Evolutionary conservation across 1,284 basidiomycete genomes (phyloP).

Genomic region (Meripilus lineatus): DNA sequence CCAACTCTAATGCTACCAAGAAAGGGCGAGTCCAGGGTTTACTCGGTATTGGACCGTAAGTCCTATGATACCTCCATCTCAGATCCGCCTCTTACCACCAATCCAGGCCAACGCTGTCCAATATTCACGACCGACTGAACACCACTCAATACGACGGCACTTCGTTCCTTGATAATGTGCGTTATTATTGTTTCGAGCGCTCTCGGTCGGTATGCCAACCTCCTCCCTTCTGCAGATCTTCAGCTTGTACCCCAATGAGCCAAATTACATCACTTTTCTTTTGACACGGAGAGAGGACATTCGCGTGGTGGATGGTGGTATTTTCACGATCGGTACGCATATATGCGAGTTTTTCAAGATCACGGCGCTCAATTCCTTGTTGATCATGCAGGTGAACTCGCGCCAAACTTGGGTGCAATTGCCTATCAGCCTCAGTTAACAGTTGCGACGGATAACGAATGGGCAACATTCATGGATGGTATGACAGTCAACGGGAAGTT

Average conservation of each 20-base stretch:
- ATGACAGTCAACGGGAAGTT: constrained; percentile 12
- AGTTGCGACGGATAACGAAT: too few species aligned
- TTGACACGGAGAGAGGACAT: constrained; percentile 16
- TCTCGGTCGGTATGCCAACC: not conserved
- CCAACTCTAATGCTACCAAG: constrained; percentile 14
- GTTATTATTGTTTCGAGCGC: not conserved
- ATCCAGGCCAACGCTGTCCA: constrained; percentile 8
- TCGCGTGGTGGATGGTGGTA: constrained; percentile 18
- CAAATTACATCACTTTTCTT: constrained; percentile 18
- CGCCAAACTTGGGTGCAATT: too few species aligned
- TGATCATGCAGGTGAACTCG: too few species aligned
- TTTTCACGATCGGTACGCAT: constrained; percentile 22
- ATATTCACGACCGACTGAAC: not conserved
- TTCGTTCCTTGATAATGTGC: constrained; percentile 17
- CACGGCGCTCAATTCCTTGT: too few species aligned
- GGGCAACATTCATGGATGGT: constrained; percentile 12
- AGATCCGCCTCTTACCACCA: not conserved
- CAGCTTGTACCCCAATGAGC: constrained; percentile 13
- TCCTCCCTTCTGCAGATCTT: constrained; percentile 14
- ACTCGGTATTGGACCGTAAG: constrained; percentile 8
- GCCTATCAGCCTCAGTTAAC: too few species aligned
- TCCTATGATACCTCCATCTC: not conserved
- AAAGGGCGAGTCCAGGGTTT: not conserved
- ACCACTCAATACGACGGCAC: constrained; percentile 1
- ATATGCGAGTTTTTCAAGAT: too few species aligned